Base-by-base conservation (phyloP, 2,329 filamentous ascomycete genomes). In the Trichoderma hamatum region DNA sequence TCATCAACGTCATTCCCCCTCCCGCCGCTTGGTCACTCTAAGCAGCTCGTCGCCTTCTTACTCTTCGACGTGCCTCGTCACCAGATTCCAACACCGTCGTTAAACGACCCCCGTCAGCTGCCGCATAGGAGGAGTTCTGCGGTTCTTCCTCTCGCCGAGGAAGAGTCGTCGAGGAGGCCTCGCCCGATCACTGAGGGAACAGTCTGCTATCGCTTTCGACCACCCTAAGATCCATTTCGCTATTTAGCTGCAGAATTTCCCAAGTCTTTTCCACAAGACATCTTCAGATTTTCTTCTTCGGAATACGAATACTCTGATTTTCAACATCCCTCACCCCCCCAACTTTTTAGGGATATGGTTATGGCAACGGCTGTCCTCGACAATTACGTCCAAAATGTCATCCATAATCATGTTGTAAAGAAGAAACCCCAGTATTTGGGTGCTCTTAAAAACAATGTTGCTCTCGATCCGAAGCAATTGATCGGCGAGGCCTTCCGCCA, bases 161-260 rank as follows among this genome's bases (percentile, higher is more conserved):
- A 95, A 96, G 96, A 96, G 93, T 97, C 94, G 92, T 97, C 94
- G 92, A 93, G 92, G 91, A 95, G 93, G 91, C 93, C 92, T 93
- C 92, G 93, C 91, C 92, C 92, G 89, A 90, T 90, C 88, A 90
- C 86, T 87, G 87, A 92, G 88, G 93, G 91, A 90, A 91, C 93
- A 88, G 92, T 93, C 86, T 92, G 91, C 84, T 97, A 94, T 85
- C 91, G 90, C 84, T 97, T 96, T 87, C 92, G 93, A 89, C 96
- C 96, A 83, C 96, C 96, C 81, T 98, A 98, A 94, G 84, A 90
- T 81, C 75, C 73, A 77, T 77, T 78, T 75, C 73, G 76, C 74
- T 72, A 70, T 71, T 39, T 72, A 71, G 71, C 65, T 68, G 70
- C 70, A 74, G 72, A 70, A 70, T 67, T 61, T 32, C 69, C 36